These are phyloP conservation scores for Phoenix roebelenii DNA, from an alignment of 176 grass and related monocot genomes.

Conservation along the genomic window DNA sequence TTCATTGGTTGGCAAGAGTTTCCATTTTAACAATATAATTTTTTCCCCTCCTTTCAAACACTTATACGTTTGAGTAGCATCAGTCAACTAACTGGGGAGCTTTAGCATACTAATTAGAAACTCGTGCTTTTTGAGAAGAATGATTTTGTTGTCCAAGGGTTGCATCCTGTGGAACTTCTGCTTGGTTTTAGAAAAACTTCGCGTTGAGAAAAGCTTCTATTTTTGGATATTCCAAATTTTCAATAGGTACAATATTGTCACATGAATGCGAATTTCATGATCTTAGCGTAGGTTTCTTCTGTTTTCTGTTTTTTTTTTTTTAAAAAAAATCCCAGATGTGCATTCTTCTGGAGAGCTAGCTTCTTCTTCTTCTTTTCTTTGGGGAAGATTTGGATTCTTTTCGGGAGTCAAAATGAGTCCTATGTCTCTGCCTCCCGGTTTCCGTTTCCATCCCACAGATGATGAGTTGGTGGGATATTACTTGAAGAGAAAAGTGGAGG, in stretches of 20 bases:
- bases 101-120: too few relatives aligned
- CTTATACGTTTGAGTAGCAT: too few relatives aligned
- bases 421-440: constrained; percentile 66
- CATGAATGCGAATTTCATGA: neutral
- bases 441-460: constrained; percentile 95
- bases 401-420: constrained; percentile 18
- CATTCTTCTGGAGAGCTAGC: neutral
- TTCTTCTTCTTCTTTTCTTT: neutral
- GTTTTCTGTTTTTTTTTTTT: neutral
- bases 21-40: too few relatives aligned
- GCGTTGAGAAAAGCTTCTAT: constrained; percentile 53
- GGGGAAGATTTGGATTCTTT: too few relatives aligned
- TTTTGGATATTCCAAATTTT: constrained; percentile 94
- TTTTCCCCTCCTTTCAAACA: too few relatives aligned
- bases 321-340: neutral
- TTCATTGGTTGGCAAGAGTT: too few relatives aligned
- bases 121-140: constrained; percentile 31
- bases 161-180: constrained; percentile 23
- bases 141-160: constrained; percentile 32
- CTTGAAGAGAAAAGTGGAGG: constrained; percentile 79
- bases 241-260: constrained; percentile 25
- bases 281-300: neutral
- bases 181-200: constrained; percentile 24
- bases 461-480: constrained; percentile 90
- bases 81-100: too few relatives aligned